These are phyloP conservation scores for Ceratonia siliqua DNA, from an alignment of 306 rosid genomes.

Conservation along the genomic window DNA sequence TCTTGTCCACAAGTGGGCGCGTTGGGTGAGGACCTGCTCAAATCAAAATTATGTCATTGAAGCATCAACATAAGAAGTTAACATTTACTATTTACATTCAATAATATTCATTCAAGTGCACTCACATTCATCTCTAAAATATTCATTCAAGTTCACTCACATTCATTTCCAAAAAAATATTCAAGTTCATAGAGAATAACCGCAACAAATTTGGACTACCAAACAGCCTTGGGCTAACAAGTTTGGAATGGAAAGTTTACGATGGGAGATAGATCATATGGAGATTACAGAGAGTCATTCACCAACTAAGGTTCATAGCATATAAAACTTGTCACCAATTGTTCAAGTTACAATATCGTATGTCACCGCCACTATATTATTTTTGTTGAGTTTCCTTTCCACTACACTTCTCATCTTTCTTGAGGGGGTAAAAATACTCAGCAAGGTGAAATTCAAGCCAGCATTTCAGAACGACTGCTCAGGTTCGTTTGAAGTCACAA, in stretches of 20 bases:
- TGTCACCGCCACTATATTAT: neutral
- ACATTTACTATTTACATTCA: neutral
- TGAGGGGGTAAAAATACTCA: neutral
- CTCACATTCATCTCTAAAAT: neutral
- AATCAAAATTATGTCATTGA: constrained; percentile 8
- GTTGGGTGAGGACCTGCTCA: constrained; percentile 53
- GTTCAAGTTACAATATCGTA: no score
- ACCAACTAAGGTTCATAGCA: neutral
- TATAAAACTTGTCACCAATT: neutral
- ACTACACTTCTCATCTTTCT: neutral
- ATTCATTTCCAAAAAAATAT: neutral
- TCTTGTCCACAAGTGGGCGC: constrained; percentile 40
- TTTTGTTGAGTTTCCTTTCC: neutral
- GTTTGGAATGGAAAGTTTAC: neutral
- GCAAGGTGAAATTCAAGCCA: neutral
- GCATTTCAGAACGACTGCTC: neutral
- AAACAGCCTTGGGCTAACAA: neutral
- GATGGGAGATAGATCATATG: neutral
- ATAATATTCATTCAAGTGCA: neutral
- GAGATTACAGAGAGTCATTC: neutral
- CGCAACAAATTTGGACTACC: constrained; percentile 8
- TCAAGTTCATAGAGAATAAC: neutral
- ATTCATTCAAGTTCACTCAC: neutral
- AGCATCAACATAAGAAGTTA: neutral
- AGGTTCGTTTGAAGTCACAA: neutral